Percentiles rank a stretch among this genome's conserved stretches.
Conservation (phyloP, 129 eudicot genomes). For the Glebionis coronaria region DNA sequence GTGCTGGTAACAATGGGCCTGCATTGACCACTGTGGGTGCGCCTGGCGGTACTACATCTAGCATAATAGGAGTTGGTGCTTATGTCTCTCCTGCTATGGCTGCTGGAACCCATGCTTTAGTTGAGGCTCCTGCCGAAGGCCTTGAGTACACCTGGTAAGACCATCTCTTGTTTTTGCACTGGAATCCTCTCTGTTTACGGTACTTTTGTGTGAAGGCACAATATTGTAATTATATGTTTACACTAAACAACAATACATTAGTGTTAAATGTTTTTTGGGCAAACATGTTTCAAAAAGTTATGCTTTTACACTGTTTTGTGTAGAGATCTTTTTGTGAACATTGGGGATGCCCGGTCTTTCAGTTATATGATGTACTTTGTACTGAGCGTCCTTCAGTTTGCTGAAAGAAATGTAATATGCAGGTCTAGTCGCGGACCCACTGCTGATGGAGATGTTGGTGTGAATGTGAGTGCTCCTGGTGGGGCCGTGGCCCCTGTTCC, state of each 20-base stretch:
- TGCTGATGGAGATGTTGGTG: slow-evolving; percentile 95
- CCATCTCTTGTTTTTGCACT: too few relatives aligned
- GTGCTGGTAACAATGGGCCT: slow-evolving; percentile 99
- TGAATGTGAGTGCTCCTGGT: slow-evolving; percentile 97
- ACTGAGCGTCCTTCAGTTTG: slow-evolving; percentile 15
- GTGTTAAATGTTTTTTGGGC: too few relatives aligned
- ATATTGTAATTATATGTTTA: too few relatives aligned
- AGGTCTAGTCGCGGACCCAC: slow-evolving; percentile 99
- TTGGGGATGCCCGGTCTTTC: neutral
- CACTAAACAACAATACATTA: too few relatives aligned
- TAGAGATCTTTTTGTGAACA: too few relatives aligned
- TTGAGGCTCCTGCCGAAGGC: slow-evolving; percentile 91
- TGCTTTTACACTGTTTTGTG: too few relatives aligned
- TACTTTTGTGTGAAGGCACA: too few relatives aligned
- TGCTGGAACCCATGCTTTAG: slow-evolving; percentile 89
- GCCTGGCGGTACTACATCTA: slow-evolving; percentile 95
- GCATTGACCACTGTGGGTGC: slow-evolving; percentile 96
- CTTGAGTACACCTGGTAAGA: slow-evolving; percentile 90
- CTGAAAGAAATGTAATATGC: slow-evolving; percentile 43
- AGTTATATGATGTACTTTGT: neutral
- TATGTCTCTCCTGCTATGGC: slow-evolving; percentile 99
- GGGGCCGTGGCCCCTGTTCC: slow-evolving; percentile 99
- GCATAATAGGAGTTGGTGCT: slow-evolving; percentile 98
- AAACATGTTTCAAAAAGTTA: too few relatives aligned
- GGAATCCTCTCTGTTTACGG: too few relatives aligned